phyloP scores from a whole-genome alignment of 2,329 filamentous ascomycete genomes.

The Endothia cerciana region DNA sequence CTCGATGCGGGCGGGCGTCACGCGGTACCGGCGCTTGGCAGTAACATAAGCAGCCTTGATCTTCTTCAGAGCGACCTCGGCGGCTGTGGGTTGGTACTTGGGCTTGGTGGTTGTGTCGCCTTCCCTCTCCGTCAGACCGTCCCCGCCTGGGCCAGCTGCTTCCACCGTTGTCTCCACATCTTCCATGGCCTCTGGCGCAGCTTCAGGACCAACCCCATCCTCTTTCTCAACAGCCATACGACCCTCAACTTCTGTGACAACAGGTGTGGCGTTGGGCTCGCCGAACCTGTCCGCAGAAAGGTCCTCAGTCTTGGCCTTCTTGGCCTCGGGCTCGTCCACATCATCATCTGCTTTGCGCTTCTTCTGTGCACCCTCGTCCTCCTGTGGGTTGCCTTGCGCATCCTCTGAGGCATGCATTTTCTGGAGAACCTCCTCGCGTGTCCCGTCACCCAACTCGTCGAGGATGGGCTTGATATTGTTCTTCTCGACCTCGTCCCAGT shows the following conservation, averaged over 20 bases:
- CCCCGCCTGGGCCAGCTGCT: conserved; percentile 2
- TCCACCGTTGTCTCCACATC: conserved; percentile 16
- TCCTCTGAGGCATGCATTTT: conserved; percentile 55
- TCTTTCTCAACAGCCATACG: no score
- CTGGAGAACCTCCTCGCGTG: conserved; percentile 65
- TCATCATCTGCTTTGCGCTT: conserved; percentile 28
- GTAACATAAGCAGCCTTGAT: conserved; percentile 81
- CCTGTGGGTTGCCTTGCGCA: conserved; percentile 3
- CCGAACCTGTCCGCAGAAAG: background rate
- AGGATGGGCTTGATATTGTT: conserved; percentile 75
- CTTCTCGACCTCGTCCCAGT: conserved; percentile 84
- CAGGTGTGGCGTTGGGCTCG: background rate
- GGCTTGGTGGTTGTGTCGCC: conserved; percentile 28
- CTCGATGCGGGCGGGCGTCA: conserved; percentile 70
- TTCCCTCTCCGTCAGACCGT: conserved; percentile 11
- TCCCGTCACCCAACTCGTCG: conserved; percentile 64
- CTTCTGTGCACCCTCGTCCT: conserved; percentile 9
- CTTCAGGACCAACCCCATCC: background rate
- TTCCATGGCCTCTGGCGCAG: conserved; percentile 13
- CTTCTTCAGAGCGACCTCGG: conserved; percentile 69
- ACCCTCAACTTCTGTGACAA: no score
- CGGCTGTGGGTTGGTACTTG: conserved; percentile 47
- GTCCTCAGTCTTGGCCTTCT: conserved; percentile 26
- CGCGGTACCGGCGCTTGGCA: conserved; percentile 84
- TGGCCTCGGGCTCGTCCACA: conserved; percentile 11